Percentiles rank a stretch among this genome's conserved stretches.
These are phyloP conservation scores for Dactylonectria macrodidyma DNA, from an alignment of 2,329 filamentous ascomycete genomes.

Conservation along the genomic window DNA sequence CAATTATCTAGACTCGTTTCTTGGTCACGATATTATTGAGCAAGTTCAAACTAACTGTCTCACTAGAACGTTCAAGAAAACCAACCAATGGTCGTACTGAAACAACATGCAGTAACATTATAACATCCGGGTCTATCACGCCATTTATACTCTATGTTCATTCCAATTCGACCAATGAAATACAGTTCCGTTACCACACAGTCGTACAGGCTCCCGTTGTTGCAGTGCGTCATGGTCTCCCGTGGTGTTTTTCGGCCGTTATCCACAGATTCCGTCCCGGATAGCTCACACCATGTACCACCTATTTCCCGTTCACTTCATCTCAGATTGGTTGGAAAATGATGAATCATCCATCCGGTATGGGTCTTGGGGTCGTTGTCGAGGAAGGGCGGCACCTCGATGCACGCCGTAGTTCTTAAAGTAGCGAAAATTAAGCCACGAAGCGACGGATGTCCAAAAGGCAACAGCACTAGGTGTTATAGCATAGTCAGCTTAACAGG, in stretches of 20 bases:
- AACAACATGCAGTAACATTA: no score
- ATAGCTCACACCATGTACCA: neutral
- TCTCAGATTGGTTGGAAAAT: neutral
- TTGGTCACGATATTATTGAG: no score
- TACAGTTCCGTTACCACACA: neutral
- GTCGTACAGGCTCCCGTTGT: neutral
- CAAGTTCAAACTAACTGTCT: no score
- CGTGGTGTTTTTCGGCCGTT: neutral
- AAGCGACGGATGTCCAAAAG: constrained; percentile 22
- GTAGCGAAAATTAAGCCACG: constrained; percentile 18
- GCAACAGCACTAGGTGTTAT: neutral
- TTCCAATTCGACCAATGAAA: neutral
- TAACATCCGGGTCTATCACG: no score
- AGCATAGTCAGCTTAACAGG: neutral
- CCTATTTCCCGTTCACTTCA: neutral
- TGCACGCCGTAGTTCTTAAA: constrained; percentile 19
- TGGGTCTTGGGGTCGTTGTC: neutral
- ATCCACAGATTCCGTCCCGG: neutral
- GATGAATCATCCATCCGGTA: constrained; percentile 7
- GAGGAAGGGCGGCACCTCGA: constrained; percentile 9
- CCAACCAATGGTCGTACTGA: no score
- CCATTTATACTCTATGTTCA: no score
- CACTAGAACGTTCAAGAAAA: no score
- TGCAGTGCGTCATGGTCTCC: neutral
- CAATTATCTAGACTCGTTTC: no score